Evolutionary conservation across 768 basidiomycete species (phyloP).

Genomic region (Rhizopogon rudus): DNA sequence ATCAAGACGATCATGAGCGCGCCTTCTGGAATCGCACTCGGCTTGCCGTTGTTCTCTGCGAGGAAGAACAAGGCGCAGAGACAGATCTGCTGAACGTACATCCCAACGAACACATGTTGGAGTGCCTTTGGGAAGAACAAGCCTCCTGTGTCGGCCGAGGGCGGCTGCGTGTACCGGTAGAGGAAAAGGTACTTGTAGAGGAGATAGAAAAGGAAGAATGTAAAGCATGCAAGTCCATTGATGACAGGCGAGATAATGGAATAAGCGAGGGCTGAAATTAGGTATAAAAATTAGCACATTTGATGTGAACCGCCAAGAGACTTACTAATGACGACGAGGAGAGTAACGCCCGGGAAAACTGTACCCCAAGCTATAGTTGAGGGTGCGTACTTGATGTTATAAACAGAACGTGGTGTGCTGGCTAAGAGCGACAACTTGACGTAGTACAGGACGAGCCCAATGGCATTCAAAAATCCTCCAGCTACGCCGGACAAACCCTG

Average conservation of each 20-base stretch:
- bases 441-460: slow-evolving; percentile 78
- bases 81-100: slow-evolving; percentile 89
- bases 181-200: slow-evolving; percentile 87
- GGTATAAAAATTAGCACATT: not conserved
- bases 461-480: slow-evolving; percentile 75
- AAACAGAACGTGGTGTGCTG: slow-evolving; percentile 84
- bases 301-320: slow-evolving; percentile 6
- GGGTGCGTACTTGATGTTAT: slow-evolving; percentile 73
- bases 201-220: slow-evolving; percentile 82
- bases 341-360: slow-evolving; percentile 62
- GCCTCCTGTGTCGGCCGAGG: slow-evolving; percentile 78
- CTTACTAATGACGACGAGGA: slow-evolving; percentile 80
- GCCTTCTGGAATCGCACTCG: slow-evolving; percentile 68
- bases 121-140: slow-evolving; percentile 95
- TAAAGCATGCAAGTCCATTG: slow-evolving; percentile 78
- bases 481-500: slow-evolving; percentile 80
- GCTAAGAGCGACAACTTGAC: slow-evolving; percentile 86
- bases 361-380: slow-evolving; percentile 73
- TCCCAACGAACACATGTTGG: slow-evolving; percentile 87
- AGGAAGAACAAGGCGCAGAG: slow-evolving; percentile 91
- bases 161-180: slow-evolving; percentile 70
- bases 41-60: slow-evolving; percentile 47
- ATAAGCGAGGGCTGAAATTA: slow-evolving; percentile 64
- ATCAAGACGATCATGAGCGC: slow-evolving; percentile 85
- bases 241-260: slow-evolving; percentile 90